phyloP scores from a whole-genome alignment of 306 rosid species.

The Fragaria iinumae region DNA sequence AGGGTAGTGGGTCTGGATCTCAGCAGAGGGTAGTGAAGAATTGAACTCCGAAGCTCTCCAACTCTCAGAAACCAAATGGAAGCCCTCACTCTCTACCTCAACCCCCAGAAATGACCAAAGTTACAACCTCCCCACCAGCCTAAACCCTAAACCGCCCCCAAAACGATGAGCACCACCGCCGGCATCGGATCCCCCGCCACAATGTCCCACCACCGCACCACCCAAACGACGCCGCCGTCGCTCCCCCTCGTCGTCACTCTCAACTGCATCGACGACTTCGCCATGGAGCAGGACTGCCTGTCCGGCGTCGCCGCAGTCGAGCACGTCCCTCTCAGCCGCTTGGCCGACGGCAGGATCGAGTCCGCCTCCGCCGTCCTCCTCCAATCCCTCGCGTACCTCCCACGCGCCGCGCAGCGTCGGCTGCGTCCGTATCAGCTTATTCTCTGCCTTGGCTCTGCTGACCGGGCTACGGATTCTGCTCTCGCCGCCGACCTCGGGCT shows the following conservation, averaged over 20 bases:
- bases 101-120: constrained; percentile 18
- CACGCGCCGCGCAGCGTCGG: constrained; percentile 98
- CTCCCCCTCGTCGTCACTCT: constrained; percentile 80
- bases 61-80: neutral
- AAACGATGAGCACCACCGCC: constrained; percentile 15
- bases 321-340: constrained; percentile 81
- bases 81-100: neutral
- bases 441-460: constrained; percentile 93
- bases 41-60: neutral
- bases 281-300: constrained; percentile 73
- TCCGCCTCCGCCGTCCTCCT: constrained; percentile 84
- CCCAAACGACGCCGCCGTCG: constrained; percentile 51
- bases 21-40: neutral
- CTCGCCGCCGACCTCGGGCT: constrained; percentile 93
- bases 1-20: constrained; percentile 7
- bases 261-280: constrained; percentile 89
- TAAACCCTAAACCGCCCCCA: constrained; percentile 30
- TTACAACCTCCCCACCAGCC: constrained; percentile 12
- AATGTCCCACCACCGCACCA: constrained; percentile 71
- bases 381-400: constrained; percentile 89
- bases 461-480: constrained; percentile 78
- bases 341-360: constrained; percentile 88
- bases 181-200: constrained; percentile 49
- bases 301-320: constrained; percentile 77
- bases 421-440: constrained; percentile 88